Evolutionary conservation across 2,329 filamentous ascomycete genomes (phyloP).

Genomic region (Scedosporium minutisporum): DNA sequence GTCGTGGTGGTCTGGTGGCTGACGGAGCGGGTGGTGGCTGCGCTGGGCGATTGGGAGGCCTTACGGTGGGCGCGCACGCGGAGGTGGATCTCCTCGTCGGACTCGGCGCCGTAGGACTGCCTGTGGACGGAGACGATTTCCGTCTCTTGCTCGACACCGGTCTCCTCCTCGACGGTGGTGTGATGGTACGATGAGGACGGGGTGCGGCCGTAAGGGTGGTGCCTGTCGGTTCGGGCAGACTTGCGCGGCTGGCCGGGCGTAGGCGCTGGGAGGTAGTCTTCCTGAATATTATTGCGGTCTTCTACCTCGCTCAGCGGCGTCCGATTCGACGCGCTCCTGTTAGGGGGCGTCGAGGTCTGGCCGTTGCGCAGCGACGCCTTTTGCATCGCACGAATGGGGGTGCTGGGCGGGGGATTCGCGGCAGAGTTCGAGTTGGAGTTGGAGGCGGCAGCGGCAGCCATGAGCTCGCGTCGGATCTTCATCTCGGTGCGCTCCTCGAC

Average conservation of each 20-base stretch:
- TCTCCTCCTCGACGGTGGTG: conserved; percentile 36
- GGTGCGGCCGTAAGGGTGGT: conserved; percentile 61
- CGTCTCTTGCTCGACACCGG: conserved; percentile 45
- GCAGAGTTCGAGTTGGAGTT: background rate
- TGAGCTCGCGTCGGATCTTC: conserved; percentile 50
- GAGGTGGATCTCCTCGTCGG: conserved; percentile 74
- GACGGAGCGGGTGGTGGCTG: conserved; percentile 42
- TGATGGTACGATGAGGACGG: conserved; percentile 26
- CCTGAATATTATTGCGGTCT: conserved; percentile 61
- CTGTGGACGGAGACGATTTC: conserved; percentile 54
- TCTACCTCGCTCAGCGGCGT: conserved; percentile 92
- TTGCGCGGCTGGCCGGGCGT: conserved; percentile 95
- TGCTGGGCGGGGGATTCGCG: conserved; percentile 37
- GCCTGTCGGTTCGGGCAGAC: conserved; percentile 66
- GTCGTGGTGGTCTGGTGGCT: conserved; percentile 60
- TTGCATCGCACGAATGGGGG: conserved; percentile 51
- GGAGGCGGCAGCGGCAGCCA: conserved; percentile 33
- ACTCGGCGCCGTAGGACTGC: conserved; percentile 54
- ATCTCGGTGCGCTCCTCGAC: conserved; percentile 75
- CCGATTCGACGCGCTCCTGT: conserved; percentile 63
- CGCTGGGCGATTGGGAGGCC: conserved; percentile 27
- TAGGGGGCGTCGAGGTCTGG: conserved; percentile 75
- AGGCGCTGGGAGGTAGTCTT: conserved; percentile 88
- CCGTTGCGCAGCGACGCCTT: conserved; percentile 51
- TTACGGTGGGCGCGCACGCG: conserved; percentile 62